Evolutionary conservation across 2,329 filamentous ascomycete species (phyloP), one percentile per base, ranked within the genome.

Genomic region (Ramularia endophylla): DNA sequence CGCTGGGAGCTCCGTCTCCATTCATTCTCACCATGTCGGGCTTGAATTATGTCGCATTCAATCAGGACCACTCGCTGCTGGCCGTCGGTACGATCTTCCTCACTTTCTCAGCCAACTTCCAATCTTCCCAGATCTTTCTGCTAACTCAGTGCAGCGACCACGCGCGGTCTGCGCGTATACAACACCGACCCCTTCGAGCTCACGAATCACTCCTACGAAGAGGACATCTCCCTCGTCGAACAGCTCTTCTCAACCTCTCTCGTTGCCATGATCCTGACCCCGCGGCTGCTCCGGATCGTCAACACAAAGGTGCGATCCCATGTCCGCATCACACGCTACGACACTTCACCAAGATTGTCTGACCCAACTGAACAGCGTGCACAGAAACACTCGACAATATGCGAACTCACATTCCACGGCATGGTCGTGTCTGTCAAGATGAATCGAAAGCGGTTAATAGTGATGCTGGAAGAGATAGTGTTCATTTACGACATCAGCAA

Each of bases 401-500:
- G 92, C 77, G 92, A 98, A 66, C 85, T 98, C 61, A 97, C 90
- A 3, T 98, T 98, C 57, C 90, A 90, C 9, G 94, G 89, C n/a
- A 88, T 89, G 36, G 88, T 98, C 8, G 78, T 97, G 29, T 89
- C 90, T 15, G 87, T 98, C 44, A 85, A 89, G 51, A 73, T 98
- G 57, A 98, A 98, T 65, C 79, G 92, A 53, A 97, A 95, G 65
- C 82, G 92, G 27, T 76, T 98, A 18, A 87, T 92, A 9, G 89
- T 98, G 22, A 83, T 97, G 11, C 75, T 97, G 42, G 92, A 98
- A 63, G 88, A 95, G 56, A 85, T 95, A 62, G 94, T 97, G 48
- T 98, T 97, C 67, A 77, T 98, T 36, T 98, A 98, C 70, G 92
- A 98, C 64, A 97, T 98, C 52, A 88, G 89, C 66, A 97, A 95